These are phyloP conservation scores for Lichtheimia ornata DNA, from an alignment of 371 early-diverging fungal species.

Conservation along the genomic window DNA sequence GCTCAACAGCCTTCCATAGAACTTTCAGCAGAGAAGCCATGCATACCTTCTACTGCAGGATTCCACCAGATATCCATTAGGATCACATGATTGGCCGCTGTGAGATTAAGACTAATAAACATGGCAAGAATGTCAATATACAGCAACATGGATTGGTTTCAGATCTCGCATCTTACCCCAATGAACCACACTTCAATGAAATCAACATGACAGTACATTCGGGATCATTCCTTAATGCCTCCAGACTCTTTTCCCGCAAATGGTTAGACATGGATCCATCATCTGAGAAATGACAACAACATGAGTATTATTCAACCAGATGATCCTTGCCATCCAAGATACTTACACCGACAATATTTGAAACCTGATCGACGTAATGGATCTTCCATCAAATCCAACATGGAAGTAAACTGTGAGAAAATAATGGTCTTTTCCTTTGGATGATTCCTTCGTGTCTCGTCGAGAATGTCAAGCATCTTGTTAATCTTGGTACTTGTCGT, in stretches of 20 bases:
- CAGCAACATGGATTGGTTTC: neutral
- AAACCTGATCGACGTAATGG: constrained; percentile 59
- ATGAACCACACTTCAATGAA: constrained; percentile 66
- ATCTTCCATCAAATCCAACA: constrained; percentile 75
- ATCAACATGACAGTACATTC: constrained; percentile 66
- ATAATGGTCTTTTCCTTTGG: constrained; percentile 74
- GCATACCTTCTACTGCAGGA: constrained; percentile 72
- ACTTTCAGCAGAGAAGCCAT: neutral
- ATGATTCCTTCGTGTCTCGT: constrained; percentile 25
- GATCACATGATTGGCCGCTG: constrained; percentile 73
- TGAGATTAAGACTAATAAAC: constrained; percentile 68
- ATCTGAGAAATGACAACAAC: constrained; percentile 55
- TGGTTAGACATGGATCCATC: constrained; percentile 40
- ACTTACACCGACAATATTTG: constrained; percentile 60
- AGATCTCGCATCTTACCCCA: constrained; percentile 48
- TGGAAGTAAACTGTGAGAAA: constrained; percentile 86
- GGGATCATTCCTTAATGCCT: constrained; percentile 54
- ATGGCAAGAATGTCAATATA: constrained; percentile 3
- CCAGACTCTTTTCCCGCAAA: constrained; percentile 50
- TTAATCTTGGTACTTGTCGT: constrained; percentile 52
- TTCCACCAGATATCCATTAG: constrained; percentile 89
- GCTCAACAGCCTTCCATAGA: neutral
- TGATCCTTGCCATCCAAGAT: neutral
- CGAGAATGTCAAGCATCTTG: constrained; percentile 47
- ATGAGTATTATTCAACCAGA: constrained; percentile 15